A percentile compares a stretch with the other conserved stretches of the same genome.
Conservation (phyloP, 192 early-diverging fungal species). For the Coemansia sp. region DNA sequence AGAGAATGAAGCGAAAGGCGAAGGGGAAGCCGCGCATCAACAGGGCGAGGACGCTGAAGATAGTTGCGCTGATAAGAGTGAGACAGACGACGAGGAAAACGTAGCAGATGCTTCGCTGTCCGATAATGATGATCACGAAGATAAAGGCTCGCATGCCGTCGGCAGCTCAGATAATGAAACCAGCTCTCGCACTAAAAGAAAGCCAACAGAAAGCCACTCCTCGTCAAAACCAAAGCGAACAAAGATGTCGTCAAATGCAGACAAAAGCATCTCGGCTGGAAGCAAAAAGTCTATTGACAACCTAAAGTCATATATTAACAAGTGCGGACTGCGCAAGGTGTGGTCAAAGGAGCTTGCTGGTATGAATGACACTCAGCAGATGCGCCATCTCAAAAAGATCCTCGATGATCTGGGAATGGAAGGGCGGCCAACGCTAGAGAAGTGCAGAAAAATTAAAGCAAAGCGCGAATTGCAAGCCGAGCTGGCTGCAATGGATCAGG, state of each 20-base stretch:
- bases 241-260: not conserved
- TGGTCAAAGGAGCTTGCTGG: slow-evolving; percentile 55
- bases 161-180: not conserved
- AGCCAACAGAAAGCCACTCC: slow-evolving; percentile 8
- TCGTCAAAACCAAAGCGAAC: slow-evolving; percentile 17
- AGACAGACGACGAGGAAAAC: not conserved
- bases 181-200: not conserved
- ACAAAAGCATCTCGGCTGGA: slow-evolving; percentile 2
- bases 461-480: slow-evolving; percentile 60
- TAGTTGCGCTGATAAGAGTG: not conserved
- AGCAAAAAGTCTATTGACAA: slow-evolving; percentile 38
- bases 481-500: slow-evolving; percentile 47
- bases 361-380: slow-evolving; percentile 44
- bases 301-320: slow-evolving; percentile 47
- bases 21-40: not conserved
- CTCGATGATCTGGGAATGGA: slow-evolving; percentile 55
- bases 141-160: not conserved
- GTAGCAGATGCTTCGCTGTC: not conserved
- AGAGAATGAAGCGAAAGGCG: not conserved
- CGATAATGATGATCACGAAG: slow-evolving; percentile 1
- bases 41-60: not conserved
- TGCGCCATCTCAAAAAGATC: slow-evolving; percentile 49
- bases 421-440: slow-evolving; percentile 60
- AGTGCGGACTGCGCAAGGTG: slow-evolving; percentile 53
- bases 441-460: slow-evolving; percentile 58